phyloP scores from a whole-genome alignment of 805 yeast species.

The Jamesozyma jinghongensis region DNA sequence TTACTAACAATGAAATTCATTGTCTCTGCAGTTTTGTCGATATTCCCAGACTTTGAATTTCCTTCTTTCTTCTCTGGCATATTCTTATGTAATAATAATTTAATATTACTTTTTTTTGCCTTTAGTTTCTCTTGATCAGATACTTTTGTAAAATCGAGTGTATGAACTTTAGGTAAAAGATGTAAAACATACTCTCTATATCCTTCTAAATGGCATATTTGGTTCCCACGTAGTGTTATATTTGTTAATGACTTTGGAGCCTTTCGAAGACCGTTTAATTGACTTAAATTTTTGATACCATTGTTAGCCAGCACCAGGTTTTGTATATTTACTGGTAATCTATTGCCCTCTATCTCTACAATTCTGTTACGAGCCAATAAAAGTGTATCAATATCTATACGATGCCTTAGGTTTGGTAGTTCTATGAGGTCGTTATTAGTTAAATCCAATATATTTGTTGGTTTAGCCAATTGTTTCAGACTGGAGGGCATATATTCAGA shows the following conservation, averaged over 20 bases:
- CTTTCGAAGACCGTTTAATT: constrained; percentile 36
- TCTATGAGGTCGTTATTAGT: constrained; percentile 62
- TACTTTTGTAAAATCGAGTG: constrained; percentile 62
- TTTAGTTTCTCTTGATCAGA: constrained; percentile 36
- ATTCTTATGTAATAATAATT: constrained; percentile 18
- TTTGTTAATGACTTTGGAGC: constrained; percentile 37
- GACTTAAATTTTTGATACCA: constrained; percentile 40
- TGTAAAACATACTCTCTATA: constrained; percentile 56
- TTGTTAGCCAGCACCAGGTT: constrained; percentile 45
- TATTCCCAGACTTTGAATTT: neutral
- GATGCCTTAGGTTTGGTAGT: constrained; percentile 39
- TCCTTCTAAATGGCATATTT: constrained; percentile 38
- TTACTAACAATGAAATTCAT: constrained; percentile 34
- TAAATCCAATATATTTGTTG: constrained; percentile 55
- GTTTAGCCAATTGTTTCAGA: constrained; percentile 35
- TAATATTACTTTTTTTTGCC: constrained; percentile 23
- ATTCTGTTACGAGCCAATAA: constrained; percentile 59
- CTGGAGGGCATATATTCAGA: constrained; percentile 36
- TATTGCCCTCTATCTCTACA: constrained; percentile 31
- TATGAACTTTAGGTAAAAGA: constrained; percentile 51
- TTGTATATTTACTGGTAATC: constrained; percentile 30
- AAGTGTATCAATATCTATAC: constrained; percentile 40
- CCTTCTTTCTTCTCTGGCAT: constrained; percentile 4
- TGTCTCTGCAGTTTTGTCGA: constrained; percentile 28
- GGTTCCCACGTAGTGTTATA: constrained; percentile 51